phyloP scores from a whole-genome alignment of 164 flowering plant genomes.

The Buxus sempervirens region DNA sequence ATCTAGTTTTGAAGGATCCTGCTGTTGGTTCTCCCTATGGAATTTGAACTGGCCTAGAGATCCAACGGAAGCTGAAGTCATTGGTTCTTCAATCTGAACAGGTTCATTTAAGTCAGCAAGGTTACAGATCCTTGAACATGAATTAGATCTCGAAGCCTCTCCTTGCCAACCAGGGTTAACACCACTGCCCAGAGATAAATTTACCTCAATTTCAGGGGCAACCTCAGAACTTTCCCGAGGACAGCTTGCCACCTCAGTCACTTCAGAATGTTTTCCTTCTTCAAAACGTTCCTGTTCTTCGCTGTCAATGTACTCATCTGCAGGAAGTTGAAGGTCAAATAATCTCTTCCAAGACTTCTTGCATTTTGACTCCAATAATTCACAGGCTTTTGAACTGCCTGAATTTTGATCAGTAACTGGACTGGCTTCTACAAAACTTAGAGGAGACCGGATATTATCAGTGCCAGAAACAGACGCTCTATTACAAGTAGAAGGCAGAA shows the following conservation, averaged over 20 bases:
- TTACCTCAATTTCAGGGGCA: conserved; percentile 26
- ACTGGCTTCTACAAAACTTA: conserved; percentile 42
- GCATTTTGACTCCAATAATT: conserved; percentile 53
- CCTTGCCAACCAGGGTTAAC: conserved; percentile 20
- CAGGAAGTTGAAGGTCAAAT: conserved; percentile 87
- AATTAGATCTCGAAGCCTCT: conserved; percentile 30
- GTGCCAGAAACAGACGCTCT: conserved; percentile 47
- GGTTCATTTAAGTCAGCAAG: conserved; percentile 87
- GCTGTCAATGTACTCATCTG: conserved; percentile 71
- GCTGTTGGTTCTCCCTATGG: conserved; percentile 23
- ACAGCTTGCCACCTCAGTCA: conserved; percentile 14
- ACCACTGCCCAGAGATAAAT: conserved; percentile 27
- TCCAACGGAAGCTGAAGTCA: conserved; percentile 32
- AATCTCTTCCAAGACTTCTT: conserved; percentile 51
- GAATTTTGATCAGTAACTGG: conserved; percentile 40
- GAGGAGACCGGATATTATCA: conserved; percentile 40
- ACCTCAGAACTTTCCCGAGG: conserved; percentile 20
- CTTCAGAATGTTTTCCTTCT: conserved; percentile 26
- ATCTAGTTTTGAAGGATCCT: conserved; percentile 15
- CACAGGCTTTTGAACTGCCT: conserved; percentile 36
- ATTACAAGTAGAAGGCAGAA: conserved; percentile 33
- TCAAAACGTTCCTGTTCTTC: conserved; percentile 46
- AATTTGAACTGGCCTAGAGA: conserved; percentile 22
- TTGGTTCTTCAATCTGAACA: conserved; percentile 46
- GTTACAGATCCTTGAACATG: conserved; percentile 18